A percentile compares a stretch with the other conserved stretches of the same genome.
These are phyloP conservation scores for Stephania cephalantha DNA, from an alignment of 164 flowering plant genomes.

Conservation along the genomic window DNA sequence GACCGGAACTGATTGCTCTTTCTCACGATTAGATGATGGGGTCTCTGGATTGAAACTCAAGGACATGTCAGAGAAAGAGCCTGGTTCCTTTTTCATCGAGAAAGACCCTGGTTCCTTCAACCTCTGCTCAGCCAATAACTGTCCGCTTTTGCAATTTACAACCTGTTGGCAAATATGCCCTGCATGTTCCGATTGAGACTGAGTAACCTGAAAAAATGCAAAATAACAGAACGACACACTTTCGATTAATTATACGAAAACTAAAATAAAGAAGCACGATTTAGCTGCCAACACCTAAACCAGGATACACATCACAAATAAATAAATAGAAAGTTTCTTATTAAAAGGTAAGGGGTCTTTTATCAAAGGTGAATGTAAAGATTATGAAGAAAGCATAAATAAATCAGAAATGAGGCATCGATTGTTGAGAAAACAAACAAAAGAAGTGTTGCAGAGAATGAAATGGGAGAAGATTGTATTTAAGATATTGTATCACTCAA, in stretches of 20 bases:
- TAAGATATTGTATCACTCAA: too few relatives aligned
- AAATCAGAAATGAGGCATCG: too few relatives aligned
- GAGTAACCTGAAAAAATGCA: constrained; percentile 50
- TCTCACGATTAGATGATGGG: constrained; percentile 21
- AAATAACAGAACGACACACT: constrained; percentile 1
- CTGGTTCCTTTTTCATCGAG: constrained; percentile 28
- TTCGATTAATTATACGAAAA: neutral
- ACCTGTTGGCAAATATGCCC: constrained; percentile 37
- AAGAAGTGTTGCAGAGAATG: too few relatives aligned
- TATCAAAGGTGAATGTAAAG: too few relatives aligned
- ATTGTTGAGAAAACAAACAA: neutral
- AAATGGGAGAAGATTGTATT: too few relatives aligned
- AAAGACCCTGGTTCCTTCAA: constrained; percentile 34
- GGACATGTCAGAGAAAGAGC: constrained; percentile 23
- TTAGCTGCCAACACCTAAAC: neutral
- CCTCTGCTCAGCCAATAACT: constrained; percentile 33
- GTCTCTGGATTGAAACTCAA: constrained; percentile 25
- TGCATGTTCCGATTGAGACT: constrained; percentile 47
- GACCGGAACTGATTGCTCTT: constrained; percentile 45
- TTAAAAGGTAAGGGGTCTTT: neutral
- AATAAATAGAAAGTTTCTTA: neutral
- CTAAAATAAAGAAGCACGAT: neutral
- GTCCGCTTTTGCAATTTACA: constrained; percentile 19
- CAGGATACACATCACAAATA: neutral
- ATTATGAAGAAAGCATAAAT: neutral